Conservation (phyloP, 2,329 filamentous ascomycete genomes). For the Microsporum canis region DNA sequence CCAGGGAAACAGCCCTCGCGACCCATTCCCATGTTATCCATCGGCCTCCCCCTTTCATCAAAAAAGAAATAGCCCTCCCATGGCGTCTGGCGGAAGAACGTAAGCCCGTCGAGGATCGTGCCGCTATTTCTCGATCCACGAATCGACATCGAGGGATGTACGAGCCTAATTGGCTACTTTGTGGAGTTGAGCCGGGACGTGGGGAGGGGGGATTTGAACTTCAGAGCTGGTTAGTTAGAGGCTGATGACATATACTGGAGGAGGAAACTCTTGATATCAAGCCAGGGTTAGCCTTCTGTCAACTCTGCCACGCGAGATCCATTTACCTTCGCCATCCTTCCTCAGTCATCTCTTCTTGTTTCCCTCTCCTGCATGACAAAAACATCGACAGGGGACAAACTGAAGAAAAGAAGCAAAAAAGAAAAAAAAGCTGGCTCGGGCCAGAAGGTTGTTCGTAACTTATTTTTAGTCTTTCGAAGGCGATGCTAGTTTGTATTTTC, state of each 20-base stretch:
- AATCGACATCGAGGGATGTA: slow-evolving; percentile 1
- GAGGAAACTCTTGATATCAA: no score
- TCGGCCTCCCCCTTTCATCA: background rate
- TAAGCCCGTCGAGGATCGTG: slow-evolving; percentile 2
- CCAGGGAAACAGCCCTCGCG: background rate
- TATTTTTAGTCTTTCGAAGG: slow-evolving; percentile 1
- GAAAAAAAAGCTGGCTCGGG: background rate
- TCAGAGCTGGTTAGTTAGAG: no score
- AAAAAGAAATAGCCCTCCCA: background rate
- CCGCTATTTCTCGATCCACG: slow-evolving; percentile 2
- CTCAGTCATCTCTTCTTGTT: background rate
- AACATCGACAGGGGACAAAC: background rate
- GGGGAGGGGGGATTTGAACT: background rate
- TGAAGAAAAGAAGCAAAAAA: background rate
- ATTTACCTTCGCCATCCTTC: background rate
- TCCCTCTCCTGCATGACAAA: background rate
- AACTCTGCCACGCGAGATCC: background rate
- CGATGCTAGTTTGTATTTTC: background rate
- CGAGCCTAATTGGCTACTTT: background rate
- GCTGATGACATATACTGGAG: no score
- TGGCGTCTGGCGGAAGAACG: background rate
- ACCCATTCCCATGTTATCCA: background rate
- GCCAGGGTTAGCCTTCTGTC: background rate
- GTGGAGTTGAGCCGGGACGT: background rate
- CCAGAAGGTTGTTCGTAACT: background rate